Percentiles rank a stretch among this genome's conserved stretches.
Evolutionary conservation across 2,329 filamentous ascomycete species (phyloP).

Genomic region (Aspergillus bombycis): DNA sequence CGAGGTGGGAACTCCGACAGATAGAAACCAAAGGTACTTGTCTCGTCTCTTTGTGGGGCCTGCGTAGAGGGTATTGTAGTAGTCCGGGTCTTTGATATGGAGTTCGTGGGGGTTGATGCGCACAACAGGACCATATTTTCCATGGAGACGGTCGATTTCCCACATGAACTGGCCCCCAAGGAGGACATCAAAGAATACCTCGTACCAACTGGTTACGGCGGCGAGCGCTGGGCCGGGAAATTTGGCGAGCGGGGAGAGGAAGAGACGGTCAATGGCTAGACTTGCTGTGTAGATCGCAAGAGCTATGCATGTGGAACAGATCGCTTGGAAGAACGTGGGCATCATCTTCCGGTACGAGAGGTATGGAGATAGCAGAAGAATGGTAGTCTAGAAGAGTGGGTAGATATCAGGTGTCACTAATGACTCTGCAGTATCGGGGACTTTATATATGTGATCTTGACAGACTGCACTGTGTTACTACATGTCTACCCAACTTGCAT

Average conservation of each 20-base stretch:
- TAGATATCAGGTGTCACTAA: neutral
- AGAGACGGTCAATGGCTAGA: constrained; percentile 1
- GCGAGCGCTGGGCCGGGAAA: constrained; percentile 9
- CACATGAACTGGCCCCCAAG: constrained; percentile 8
- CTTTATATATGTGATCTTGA: neutral
- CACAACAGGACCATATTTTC: constrained; percentile 6
- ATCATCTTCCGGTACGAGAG: neutral
- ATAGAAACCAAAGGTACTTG: constrained; percentile 18
- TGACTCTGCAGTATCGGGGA: neutral
- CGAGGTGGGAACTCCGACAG: constrained; percentile 5
- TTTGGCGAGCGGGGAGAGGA: constrained; percentile 8
- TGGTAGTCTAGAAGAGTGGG: neutral
- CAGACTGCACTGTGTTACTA: neutral
- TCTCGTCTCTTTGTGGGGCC: constrained; percentile 16
- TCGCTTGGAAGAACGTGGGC: neutral
- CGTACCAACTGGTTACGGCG: constrained; percentile 9
- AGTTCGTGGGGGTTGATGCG: constrained; percentile 11
- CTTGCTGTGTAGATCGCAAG: neutral
- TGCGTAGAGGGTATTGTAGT: constrained; percentile 21
- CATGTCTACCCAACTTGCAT: neutral
- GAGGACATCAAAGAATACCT: constrained; percentile 4
- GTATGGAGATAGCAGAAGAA: neutral
- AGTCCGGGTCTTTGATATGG: constrained; percentile 11
- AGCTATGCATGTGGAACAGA: neutral
- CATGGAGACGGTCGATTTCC: constrained; percentile 4